A percentile compares a stretch with the other conserved stretches of the same genome.
Conservation (phyloP, 495 filamentous ascomycete species). For the Aspergillus nidulans region DNA sequence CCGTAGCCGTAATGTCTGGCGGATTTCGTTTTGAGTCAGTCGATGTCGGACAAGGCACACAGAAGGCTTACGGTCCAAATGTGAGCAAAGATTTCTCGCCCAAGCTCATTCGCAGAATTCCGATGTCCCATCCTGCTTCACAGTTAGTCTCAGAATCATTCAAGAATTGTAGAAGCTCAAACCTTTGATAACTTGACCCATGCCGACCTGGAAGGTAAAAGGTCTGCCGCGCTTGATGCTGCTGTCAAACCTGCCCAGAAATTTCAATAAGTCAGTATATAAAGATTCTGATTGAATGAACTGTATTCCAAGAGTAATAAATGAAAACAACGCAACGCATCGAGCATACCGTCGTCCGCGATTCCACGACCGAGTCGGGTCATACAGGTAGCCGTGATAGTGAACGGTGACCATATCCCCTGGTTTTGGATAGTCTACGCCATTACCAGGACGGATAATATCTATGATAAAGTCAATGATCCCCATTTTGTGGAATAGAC, state of each 20-base stretch:
- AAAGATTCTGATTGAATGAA: neutral
- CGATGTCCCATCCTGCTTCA: conserved; percentile 20
- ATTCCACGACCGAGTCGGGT: conserved; percentile 40
- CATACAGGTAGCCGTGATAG: conserved; percentile 73
- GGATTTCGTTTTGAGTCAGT: neutral
- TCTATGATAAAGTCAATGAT: conserved; percentile 46
- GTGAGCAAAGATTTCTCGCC: conserved; percentile 23
- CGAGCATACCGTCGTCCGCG: conserved; percentile 41
- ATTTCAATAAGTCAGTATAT: too few species aligned
- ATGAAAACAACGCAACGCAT: too few species aligned
- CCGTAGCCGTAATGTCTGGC: conserved; percentile 22
- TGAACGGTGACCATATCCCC: conserved; percentile 67
- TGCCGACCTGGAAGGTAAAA: conserved; percentile 20
- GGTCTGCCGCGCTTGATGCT: conserved; percentile 21
- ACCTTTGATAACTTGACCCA: conserved; percentile 22
- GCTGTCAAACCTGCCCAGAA: conserved; percentile 17
- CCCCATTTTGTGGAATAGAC: conserved; percentile 10
- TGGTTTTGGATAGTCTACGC: conserved; percentile 43
- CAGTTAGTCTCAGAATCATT: neutral
- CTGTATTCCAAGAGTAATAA: too few species aligned
- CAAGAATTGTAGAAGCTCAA: neutral
- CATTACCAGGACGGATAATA: conserved; percentile 40
- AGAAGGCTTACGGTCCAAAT: conserved; percentile 19
- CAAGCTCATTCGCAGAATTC: conserved; percentile 20
- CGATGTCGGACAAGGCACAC: neutral